These are phyloP conservation scores for Fomitopsis pinicola DNA, from an alignment of 1,284 basidiomycete species.

Conservation along the genomic window DNA sequence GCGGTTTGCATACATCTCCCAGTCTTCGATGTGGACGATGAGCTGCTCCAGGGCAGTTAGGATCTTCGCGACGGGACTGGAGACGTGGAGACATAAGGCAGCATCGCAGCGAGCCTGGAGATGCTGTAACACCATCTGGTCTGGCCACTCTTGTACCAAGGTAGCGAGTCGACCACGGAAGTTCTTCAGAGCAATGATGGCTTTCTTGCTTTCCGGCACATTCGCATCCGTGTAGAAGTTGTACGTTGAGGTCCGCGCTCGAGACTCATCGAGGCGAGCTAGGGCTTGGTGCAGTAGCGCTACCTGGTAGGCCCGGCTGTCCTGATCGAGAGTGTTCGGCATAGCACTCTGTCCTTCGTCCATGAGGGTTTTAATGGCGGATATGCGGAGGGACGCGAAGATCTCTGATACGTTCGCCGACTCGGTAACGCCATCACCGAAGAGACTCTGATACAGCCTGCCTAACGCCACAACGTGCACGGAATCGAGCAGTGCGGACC, in stretches of 20 bases:
- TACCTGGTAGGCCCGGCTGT: conserved; percentile 47
- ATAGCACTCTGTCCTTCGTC: conserved; percentile 26
- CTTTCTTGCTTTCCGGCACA: conserved; percentile 64
- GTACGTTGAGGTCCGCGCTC: conserved; percentile 29
- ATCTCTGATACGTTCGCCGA: not conserved
- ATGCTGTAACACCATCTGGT: conserved; percentile 94
- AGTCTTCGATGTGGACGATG: conserved; percentile 88
- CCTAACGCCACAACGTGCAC: conserved; percentile 27
- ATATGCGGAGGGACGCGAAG: conserved; percentile 9
- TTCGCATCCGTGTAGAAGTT: conserved; percentile 85
- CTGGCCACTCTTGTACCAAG: conserved; percentile 86
- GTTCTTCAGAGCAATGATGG: conserved; percentile 44
- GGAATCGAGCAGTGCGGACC: conserved; percentile 5
- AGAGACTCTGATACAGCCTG: conserved; percentile 35
- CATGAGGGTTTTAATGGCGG: conserved; percentile 24
- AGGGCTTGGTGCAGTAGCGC: conserved; percentile 36
- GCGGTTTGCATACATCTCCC: conserved; percentile 92
- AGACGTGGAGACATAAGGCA: conserved; percentile 62
- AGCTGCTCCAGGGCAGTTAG: conserved; percentile 86
- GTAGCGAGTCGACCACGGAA: conserved; percentile 50
- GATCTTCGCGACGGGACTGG: conserved; percentile 79
- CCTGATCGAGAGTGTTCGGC: conserved; percentile 43
- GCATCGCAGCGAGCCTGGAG: conserved; percentile 74
- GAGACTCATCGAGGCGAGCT: conserved; percentile 22
- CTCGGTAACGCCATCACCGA: not conserved